Evolutionary conservation across 331 rosid genomes (phyloP).

Genomic region (Phaseolus coccineus): DNA sequence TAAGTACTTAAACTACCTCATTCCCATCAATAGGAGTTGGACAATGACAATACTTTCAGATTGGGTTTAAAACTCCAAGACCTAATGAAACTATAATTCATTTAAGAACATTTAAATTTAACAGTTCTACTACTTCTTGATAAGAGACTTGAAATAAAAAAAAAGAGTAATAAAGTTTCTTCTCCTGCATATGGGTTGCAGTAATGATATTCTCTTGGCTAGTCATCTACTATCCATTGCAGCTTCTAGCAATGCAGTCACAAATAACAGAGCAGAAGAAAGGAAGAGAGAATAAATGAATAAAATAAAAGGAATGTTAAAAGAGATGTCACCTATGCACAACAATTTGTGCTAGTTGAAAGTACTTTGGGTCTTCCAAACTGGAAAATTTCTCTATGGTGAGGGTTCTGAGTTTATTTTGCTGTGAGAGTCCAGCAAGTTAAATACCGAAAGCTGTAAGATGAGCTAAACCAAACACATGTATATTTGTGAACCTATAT

Average conservation of each 20-base stretch:
- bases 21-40: too few species aligned
- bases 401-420: not conserved
- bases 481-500: not conserved
- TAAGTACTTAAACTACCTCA: too few species aligned
- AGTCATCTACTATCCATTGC: not conserved
- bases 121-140: not conserved
- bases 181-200: not conserved
- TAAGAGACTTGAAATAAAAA: slow-evolving; percentile 7
- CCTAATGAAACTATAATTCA: not conserved
- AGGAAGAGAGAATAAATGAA: not conserved
- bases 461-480: not conserved
- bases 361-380: not conserved
- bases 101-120: not conserved
- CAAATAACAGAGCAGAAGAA: not conserved
- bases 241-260: not conserved
- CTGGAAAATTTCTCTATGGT: not conserved
- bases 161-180: too few species aligned
- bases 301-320: not conserved
- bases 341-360: not conserved
- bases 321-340: not conserved
- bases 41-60: too few species aligned
- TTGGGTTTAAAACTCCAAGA: not conserved
- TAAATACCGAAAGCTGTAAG: not conserved
- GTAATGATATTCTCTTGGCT: not conserved
- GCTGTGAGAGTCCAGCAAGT: not conserved